Percentiles rank a stretch among this genome's conserved stretches.
Evolutionary conservation across 2,329 filamentous ascomycete species (phyloP).

Genomic region (Raffaelea arxii): DNA sequence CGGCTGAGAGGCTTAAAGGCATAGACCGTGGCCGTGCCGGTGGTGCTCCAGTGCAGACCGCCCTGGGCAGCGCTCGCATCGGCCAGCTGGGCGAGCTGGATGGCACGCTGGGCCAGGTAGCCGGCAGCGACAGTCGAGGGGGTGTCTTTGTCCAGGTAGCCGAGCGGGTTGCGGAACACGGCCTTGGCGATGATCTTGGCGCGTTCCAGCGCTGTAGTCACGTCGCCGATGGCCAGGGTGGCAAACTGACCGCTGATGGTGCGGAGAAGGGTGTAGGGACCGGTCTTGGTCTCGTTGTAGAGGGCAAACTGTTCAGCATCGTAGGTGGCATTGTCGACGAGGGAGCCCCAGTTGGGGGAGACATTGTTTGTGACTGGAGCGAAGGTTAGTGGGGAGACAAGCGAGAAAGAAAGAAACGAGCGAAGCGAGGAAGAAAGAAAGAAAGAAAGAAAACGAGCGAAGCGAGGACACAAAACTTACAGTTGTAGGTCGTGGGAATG

Average conservation of each 20-base stretch:
- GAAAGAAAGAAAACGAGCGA: too few relatives aligned
- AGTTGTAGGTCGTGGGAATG: conserved; percentile 11
- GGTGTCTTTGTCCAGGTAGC: neutral
- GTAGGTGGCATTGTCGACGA: conserved; percentile 23
- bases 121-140: neutral
- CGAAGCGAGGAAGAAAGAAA: neutral
- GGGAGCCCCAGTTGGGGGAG: conserved; percentile 17
- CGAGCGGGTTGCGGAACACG: neutral
- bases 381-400: neutral
- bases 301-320: conserved; percentile 20
- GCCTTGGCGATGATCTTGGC: neutral
- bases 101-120: neutral
- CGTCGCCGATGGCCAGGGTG: neutral
- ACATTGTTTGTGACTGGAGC: conserved; percentile 15
- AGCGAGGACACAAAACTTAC: neutral
- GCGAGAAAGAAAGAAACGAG: neutral
- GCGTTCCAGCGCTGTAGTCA: neutral
- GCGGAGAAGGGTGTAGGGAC: conserved; percentile 20
- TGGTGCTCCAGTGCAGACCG: conserved; percentile 22
- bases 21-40: conserved; percentile 18
- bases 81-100: neutral
- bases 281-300: conserved; percentile 20
- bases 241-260: conserved; percentile 18
- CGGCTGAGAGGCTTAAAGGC: conserved; percentile 22
- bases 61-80: conserved; percentile 4